Percentiles rank a stretch among this genome's conserved stretches.
These are phyloP conservation scores for Crithidia acanthocephali DNA, from an alignment of 208 protist species.

Conservation along the genomic window DNA sequence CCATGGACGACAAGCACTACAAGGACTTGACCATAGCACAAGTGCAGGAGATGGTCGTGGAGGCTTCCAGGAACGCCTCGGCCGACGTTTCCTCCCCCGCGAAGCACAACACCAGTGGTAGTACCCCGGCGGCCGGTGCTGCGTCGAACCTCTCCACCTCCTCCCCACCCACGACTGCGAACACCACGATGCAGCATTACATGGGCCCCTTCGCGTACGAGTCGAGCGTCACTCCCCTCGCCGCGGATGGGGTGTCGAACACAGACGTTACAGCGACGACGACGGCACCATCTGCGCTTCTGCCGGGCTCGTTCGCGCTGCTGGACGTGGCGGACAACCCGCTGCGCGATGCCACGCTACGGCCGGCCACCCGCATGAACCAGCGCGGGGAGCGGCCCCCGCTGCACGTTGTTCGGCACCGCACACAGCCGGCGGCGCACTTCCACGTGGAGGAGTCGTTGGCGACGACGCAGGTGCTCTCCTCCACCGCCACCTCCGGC, in stretches of 20 bases:
- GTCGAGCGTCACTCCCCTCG: neutral
- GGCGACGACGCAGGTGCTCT: neutral
- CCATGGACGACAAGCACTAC: neutral
- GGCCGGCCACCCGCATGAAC: neutral
- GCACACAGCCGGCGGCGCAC: neutral
- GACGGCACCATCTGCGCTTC: neutral
- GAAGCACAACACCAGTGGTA: neutral
- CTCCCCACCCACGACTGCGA: neutral
- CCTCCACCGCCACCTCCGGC: neutral
- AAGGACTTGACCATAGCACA: neutral
- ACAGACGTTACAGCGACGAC: neutral
- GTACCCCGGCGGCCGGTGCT: too few relatives aligned
- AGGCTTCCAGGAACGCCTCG: neutral
- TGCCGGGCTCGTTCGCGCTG: constrained; percentile 2
- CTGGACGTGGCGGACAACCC: neutral
- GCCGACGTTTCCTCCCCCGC: neutral
- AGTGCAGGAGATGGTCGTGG: constrained; percentile 9
- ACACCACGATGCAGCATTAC: neutral
- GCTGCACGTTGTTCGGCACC: neutral
- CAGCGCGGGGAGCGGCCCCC: neutral
- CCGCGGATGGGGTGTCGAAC: neutral
- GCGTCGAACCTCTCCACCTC: neutral
- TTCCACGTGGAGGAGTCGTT: neutral
- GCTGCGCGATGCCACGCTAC: neutral
- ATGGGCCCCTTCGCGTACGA: neutral